Evolutionary conservation across 2,329 filamentous ascomycete species (phyloP).

Genomic region (Venturia carpophila): DNA sequence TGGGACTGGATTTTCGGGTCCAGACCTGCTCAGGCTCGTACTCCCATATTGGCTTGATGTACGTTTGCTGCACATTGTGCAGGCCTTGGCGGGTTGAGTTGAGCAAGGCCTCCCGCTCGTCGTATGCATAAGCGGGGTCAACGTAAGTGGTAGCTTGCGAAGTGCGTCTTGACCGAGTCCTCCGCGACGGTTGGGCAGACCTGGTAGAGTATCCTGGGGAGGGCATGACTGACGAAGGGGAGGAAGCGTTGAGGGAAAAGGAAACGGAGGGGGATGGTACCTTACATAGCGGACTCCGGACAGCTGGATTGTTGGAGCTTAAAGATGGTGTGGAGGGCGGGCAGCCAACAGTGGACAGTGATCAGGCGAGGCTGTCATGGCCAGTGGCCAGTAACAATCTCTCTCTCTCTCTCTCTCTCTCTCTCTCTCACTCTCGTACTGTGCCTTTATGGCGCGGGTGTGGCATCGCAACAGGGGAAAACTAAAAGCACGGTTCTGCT

Average conservation of each 20-base stretch:
- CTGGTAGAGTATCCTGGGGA: background rate
- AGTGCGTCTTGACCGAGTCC: constrained; percentile 4
- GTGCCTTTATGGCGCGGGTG: background rate
- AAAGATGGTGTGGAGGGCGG: constrained; percentile 9
- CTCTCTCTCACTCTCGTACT: background rate
- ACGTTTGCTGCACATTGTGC: background rate
- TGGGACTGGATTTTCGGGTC: constrained; percentile 1
- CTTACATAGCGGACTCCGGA: constrained; percentile 2
- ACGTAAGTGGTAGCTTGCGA: constrained; percentile 11
- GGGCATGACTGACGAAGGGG: background rate
- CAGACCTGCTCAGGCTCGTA: constrained; percentile 10
- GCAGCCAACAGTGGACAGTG: constrained; percentile 11
- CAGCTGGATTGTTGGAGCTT: constrained; percentile 1
- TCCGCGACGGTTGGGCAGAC: background rate
- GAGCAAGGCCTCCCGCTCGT: constrained; percentile 1
- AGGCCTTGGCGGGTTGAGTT: background rate
- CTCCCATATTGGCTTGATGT: constrained; percentile 12
- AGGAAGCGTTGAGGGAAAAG: background rate
- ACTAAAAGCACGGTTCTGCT: background rate
- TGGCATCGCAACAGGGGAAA: background rate
- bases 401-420: constrained; percentile 7
- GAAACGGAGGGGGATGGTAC: background rate
- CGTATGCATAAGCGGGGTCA: constrained; percentile 7
- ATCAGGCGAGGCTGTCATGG: constrained; percentile 12
- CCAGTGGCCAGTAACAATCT: constrained; percentile 9